Conservation (phyloP, 163 green algal species). For the Chlamydomonas reinhardtii region DNA sequence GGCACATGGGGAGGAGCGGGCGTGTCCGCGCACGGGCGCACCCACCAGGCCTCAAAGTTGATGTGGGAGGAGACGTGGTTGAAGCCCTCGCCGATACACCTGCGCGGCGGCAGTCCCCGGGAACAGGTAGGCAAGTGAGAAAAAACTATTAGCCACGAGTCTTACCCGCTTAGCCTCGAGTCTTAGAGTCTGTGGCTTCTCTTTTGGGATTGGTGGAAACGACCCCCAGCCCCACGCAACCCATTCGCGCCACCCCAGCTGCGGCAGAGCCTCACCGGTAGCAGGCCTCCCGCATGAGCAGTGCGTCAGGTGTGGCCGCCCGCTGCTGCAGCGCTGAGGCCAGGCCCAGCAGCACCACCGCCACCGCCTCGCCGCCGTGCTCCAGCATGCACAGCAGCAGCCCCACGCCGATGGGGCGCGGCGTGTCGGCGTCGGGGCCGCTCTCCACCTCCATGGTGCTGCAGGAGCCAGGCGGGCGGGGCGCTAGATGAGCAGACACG, state of each 20-base stretch:
- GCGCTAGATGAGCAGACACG: too few relatives aligned
- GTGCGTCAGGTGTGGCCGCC: slow-evolving; percentile 36
- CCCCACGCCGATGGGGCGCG: slow-evolving; percentile 80
- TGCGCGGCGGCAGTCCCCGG: slow-evolving; percentile 11
- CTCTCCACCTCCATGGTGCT: slow-evolving; percentile 81
- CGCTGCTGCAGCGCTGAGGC: slow-evolving; percentile 68
- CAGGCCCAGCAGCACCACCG: slow-evolving; percentile 69
- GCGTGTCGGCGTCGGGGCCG: slow-evolving; percentile 83
- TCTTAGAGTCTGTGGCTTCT: too few relatives aligned
- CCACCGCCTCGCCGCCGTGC: slow-evolving; percentile 66
- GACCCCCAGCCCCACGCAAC: too few relatives aligned
- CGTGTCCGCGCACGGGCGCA: too few relatives aligned
- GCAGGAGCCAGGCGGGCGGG: neutral
- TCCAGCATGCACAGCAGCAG: slow-evolving; percentile 89
- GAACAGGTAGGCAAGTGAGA: too few relatives aligned
- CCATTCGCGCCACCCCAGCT: too few relatives aligned
- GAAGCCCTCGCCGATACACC: slow-evolving; percentile 84
- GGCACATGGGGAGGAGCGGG: too few relatives aligned
- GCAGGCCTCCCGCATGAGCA: slow-evolving; percentile 80
- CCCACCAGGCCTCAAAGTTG: slow-evolving; percentile 74
- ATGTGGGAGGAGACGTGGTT: slow-evolving; percentile 70
- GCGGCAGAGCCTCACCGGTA: slow-evolving; percentile 78
- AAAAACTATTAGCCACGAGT: too few relatives aligned
- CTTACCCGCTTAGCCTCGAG: too few relatives aligned
- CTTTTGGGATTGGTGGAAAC: too few relatives aligned